phyloP scores from a whole-genome alignment of 2,329 filamentous ascomycete species.

The Thermochaetoides dissita region DNA sequence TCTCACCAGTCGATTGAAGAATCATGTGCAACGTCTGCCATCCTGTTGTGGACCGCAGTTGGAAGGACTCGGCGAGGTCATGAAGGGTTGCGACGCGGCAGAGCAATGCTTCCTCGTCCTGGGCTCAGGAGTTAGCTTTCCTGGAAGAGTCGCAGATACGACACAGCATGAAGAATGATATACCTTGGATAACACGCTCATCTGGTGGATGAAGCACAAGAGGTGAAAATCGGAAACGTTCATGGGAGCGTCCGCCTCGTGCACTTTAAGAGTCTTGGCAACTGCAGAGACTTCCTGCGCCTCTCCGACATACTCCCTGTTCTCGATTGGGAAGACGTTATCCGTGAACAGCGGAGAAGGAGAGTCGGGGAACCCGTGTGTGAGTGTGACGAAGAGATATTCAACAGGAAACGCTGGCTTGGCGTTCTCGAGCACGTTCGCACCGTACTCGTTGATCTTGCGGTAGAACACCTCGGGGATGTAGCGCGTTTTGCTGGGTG shows the following conservation, averaged over 20 bases:
- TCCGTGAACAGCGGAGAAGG: constrained; percentile 64
- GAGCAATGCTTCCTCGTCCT: constrained; percentile 83
- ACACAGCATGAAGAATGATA: constrained; percentile 20
- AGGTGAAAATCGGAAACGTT: constrained; percentile 88
- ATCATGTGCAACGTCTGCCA: constrained; percentile 93
- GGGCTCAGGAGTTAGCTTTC: constrained; percentile 3
- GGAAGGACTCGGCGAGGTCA: constrained; percentile 65
- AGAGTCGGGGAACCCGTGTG: constrained; percentile 82
- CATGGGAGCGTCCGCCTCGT: constrained; percentile 38
- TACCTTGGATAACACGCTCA: constrained; percentile 78
- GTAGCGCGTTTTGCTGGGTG: constrained; percentile 59
- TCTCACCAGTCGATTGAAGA: constrained; percentile 93
- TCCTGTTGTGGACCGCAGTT: constrained; percentile 73
- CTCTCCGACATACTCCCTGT: constrained; percentile 74
- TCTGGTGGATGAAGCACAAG: constrained; percentile 68
- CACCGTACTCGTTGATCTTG: constrained; percentile 88
- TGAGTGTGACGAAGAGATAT: constrained; percentile 88
- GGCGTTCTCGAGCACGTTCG: constrained; percentile 91
- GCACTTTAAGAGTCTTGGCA: constrained; percentile 53
- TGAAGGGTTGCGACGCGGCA: constrained; percentile 73
- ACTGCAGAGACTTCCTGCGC: constrained; percentile 63
- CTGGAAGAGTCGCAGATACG: too few species aligned
- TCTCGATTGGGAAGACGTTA: constrained; percentile 74
- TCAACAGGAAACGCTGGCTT: constrained; percentile 94
- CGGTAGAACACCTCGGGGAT: constrained; percentile 97